Percentiles rank a stretch among this genome's conserved stretches.
These are phyloP conservation scores for Nicotiana sylvestris DNA, from an alignment of 257 asterid species.

Conservation along the genomic window DNA sequence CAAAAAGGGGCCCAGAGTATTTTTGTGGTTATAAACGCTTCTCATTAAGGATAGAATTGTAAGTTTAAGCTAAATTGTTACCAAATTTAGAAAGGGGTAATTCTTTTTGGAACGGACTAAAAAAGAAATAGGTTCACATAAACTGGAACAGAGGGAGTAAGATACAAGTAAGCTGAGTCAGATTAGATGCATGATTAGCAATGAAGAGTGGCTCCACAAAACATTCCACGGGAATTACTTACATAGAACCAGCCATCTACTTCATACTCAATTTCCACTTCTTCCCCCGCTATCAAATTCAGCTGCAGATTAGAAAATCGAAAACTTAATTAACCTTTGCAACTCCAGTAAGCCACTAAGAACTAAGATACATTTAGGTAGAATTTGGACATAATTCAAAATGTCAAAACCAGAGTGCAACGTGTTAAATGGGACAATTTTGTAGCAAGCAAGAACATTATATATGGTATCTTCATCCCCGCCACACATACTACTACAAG, in stretches of 20 bases:
- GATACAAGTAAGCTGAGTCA: neutral
- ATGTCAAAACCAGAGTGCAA: neutral
- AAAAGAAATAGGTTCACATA: too few species aligned
- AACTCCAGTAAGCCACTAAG: neutral
- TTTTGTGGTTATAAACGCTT: too few species aligned
- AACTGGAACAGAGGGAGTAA: too few species aligned
- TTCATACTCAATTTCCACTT: conserved; percentile 88
- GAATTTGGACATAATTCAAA: neutral
- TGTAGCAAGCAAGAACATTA: neutral
- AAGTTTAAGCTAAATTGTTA: too few species aligned
- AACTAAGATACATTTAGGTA: neutral
- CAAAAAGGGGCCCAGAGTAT: too few species aligned
- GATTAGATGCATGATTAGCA: conserved; percentile 5
- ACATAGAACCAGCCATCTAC: conserved; percentile 99
- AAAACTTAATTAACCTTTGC: conserved; percentile 14
- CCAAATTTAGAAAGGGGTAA: too few species aligned
- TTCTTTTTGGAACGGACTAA: too few species aligned
- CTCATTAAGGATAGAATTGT: too few species aligned
- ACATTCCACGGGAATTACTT: conserved; percentile 37
- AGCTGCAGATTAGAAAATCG: conserved; percentile 53
- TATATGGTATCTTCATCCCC: neutral
- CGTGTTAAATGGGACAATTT: neutral
- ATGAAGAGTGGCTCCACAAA: neutral
- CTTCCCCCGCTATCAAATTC: conserved; percentile 89
- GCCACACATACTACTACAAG: conserved; percentile 4